Base-by-base conservation (phyloP, 140 eudicot genomes). In the Bidens hawaiensis region DNA sequence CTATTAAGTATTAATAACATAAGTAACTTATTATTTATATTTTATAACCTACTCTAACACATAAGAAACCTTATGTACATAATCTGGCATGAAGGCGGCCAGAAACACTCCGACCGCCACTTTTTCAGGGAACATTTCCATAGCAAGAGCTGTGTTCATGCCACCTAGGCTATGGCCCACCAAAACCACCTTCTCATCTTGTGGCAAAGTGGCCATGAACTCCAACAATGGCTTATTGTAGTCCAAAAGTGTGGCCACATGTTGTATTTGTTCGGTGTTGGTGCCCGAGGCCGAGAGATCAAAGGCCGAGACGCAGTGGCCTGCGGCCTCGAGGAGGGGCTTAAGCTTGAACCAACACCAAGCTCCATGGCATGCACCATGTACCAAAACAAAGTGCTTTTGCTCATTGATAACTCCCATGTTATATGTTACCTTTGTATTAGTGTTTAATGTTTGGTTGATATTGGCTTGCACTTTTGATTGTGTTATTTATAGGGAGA, bases 361-460 rank as follows among this genome's bases (percentile, higher is more conserved):
- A 16, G 87, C 87, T 10, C 88, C 88, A 58, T 84, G 94, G 72
- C 94, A 78, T 42, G 94, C 76, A 23, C 94, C 94, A 63, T 85
- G 91, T 2, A 84, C 91, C 0, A 84, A 68, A 25, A 84, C 77
- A 55, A 84, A 60, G 31, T 84, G 91, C 11, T 27, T 50, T 22
- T 72, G 51, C 6, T 66, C 15, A 8, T 74, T 42, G 36, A 9
- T 36, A 50, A 4, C 9, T 13, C 2, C 64, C 74, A 59, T 48
- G 59, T 24, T 21, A 49, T 69, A 59, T 48, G 59, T 24, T 21
- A 49, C 6, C 15, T 49, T 49, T 49, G 28, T 48, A 6, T 46
- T 10, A 1, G 12, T 46, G 16, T 30, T 30, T 30, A 30, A 30
- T 48, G 26, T 49, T 4, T 42, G 1, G 19, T 34, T 34, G 45